A percentile compares a stretch with the other conserved stretches of the same genome.
Conservation (phyloP, 78 protist genomes). For the Paratrimastix pyriformis region DNA sequence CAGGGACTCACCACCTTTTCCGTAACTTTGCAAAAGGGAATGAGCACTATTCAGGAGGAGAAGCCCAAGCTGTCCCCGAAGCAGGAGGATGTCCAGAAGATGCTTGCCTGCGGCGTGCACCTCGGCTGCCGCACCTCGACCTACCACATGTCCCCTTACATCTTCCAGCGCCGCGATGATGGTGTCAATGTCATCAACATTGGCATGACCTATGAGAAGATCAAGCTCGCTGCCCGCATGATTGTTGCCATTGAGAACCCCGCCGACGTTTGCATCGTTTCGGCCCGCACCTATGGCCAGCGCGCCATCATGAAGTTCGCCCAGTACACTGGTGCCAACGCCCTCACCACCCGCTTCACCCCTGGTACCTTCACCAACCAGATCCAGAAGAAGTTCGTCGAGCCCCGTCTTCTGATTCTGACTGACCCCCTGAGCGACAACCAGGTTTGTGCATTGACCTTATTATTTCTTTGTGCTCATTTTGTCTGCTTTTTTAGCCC, state of each 20-base stretch:
- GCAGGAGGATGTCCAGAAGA: constrained; percentile 83
- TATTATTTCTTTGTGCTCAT: not conserved
- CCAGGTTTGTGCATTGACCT: constrained; percentile 54
- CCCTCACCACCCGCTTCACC: constrained; percentile 93
- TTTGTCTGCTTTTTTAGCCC: constrained; percentile 44
- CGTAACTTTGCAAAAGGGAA: no score
- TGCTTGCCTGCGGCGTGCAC: constrained; percentile 88
- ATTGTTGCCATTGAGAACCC: constrained; percentile 97
- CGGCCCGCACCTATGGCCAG: constrained; percentile 86
- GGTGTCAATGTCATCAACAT: constrained; percentile 90
- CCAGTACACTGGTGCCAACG: constrained; percentile 77
- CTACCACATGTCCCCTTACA: constrained; percentile 76
- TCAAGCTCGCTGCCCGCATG: constrained; percentile 96
- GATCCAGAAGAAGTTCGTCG: constrained; percentile 83
- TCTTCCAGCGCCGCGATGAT: constrained; percentile 77
- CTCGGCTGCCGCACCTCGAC: constrained; percentile 77
- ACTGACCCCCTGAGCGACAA: constrained; percentile 92
- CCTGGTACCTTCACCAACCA: constrained; percentile 99
- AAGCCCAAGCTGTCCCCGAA: constrained; percentile 70
- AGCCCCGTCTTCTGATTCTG: constrained; percentile 93
- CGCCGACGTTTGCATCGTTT: constrained; percentile 65
- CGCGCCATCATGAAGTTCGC: constrained; percentile 97
- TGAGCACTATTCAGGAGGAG: no score
- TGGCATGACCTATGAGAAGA: constrained; percentile 97
- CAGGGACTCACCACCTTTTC: no score